Conservation (phyloP, 2,329 filamentous ascomycete species). For the Xylaria sp. region DNA sequence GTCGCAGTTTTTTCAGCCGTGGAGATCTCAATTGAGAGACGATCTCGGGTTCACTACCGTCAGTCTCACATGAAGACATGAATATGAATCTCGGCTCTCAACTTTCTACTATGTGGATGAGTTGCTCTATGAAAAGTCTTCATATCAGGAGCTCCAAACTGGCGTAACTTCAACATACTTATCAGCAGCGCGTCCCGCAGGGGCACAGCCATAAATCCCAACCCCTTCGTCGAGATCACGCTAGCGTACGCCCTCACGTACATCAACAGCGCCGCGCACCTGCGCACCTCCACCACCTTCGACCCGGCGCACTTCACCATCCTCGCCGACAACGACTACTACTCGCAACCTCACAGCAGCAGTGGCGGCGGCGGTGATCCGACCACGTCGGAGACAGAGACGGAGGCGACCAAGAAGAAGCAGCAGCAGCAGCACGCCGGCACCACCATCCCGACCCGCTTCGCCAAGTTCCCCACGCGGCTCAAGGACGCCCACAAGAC, state of each 20-base stretch:
- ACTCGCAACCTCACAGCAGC: conserved; percentile 72
- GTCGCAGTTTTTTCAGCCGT: neutral
- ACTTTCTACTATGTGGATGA: neutral
- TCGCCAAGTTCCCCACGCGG: conserved; percentile 76
- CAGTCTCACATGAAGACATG: neutral
- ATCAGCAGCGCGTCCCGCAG: conserved; percentile 38
- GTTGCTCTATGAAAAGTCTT: neutral
- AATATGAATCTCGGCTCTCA: too few relatives aligned
- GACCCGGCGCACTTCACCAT: conserved; percentile 77
- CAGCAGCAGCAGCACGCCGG: too few relatives aligned
- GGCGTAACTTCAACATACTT: conserved; percentile 6
- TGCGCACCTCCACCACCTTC: conserved; percentile 53
- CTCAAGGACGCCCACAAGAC: conserved; percentile 88
- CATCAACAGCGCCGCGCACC: conserved; percentile 53
- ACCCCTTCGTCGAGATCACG: conserved; percentile 91
- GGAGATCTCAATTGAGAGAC: neutral
- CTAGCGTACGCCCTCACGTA: conserved; percentile 87
- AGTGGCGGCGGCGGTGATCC: too few relatives aligned
- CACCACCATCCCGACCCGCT: conserved; percentile 49
- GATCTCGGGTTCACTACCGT: too few relatives aligned
- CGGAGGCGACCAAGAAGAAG: too few relatives aligned
- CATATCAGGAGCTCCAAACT: neutral
- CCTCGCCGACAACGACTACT: conserved; percentile 95
- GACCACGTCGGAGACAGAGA: conserved; percentile 30
- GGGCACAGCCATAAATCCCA: conserved; percentile 53